Conservation (phyloP, 2,329 filamentous ascomycete species). For the Clonostachys sp. region DNA sequence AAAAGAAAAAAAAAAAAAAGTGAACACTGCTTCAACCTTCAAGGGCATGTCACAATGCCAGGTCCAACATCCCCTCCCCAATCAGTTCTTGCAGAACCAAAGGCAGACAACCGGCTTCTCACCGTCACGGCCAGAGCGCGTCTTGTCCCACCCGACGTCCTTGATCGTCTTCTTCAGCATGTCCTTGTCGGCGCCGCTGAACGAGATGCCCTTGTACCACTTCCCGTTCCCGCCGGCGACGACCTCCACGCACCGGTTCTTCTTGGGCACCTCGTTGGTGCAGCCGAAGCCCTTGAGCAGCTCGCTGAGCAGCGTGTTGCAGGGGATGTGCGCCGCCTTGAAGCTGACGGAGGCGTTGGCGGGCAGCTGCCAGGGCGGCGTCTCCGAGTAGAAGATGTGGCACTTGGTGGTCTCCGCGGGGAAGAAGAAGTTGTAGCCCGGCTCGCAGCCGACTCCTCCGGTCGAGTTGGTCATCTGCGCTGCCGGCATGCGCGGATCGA, state of each 20-base stretch:
- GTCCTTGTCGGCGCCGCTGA: conserved; percentile 43
- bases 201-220: conserved; percentile 54
- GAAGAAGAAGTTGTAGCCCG: conserved; percentile 61
- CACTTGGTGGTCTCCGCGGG: conserved; percentile 52
- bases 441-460: conserved; percentile 53
- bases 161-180: conserved; percentile 43
- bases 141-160: conserved; percentile 55
- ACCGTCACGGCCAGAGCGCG: conserved; percentile 38
- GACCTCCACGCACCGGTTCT: conserved; percentile 55
- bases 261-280: conserved; percentile 39
- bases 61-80: background rate
- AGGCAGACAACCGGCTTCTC: conserved; percentile 54
- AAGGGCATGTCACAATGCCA: too few relatives aligned
- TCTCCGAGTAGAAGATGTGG: conserved; percentile 48
- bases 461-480: conserved; percentile 52
- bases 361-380: conserved; percentile 48
- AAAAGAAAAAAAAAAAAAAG: too few relatives aligned
- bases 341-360: conserved; percentile 36
- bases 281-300: conserved; percentile 57
- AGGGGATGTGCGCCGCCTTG: conserved; percentile 46
- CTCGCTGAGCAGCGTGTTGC: conserved; percentile 46
- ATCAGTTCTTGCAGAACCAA: conserved; percentile 51
- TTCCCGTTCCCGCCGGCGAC: conserved; percentile 47
- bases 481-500: conserved; percentile 41
- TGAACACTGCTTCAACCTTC: too few relatives aligned